Percentiles rank a stretch among this genome's conserved stretches.
Conservation (phyloP, 495 filamentous ascomycete species). For the Cercophora sp. region DNA sequence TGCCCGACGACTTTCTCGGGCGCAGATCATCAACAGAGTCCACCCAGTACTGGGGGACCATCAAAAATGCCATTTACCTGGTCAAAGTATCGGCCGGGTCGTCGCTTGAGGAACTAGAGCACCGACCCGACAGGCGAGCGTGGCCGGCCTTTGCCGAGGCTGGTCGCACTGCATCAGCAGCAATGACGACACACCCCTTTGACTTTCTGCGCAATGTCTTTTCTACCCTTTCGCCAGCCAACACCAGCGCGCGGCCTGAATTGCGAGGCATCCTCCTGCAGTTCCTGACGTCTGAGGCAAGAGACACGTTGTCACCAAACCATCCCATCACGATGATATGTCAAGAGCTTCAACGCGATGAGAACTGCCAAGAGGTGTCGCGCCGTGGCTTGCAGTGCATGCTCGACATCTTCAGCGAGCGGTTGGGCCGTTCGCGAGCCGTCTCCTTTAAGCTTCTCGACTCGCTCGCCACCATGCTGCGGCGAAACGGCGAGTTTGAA, state of each 20-base stretch:
- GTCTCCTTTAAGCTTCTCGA: conserved; percentile 32
- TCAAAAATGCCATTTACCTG: conserved; percentile 31
- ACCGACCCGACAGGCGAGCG: conserved; percentile 19
- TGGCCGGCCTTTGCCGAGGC: conserved; percentile 27
- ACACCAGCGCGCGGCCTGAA: conserved; percentile 28
- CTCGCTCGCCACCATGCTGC: conserved; percentile 30
- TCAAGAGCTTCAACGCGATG: conserved; percentile 23
- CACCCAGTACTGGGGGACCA: conserved; percentile 24
- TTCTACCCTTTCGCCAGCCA: conserved; percentile 27
- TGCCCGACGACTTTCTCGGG: conserved; percentile 28
- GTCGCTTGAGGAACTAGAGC: conserved; percentile 15
- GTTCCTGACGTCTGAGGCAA: conserved; percentile 26
- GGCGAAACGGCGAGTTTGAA: conserved; percentile 28
- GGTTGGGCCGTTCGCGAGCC: conserved; percentile 24
- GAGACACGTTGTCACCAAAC: conserved; percentile 21
- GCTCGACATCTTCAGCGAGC: conserved; percentile 31
- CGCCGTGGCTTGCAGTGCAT: conserved; percentile 30
- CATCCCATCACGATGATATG: conserved; percentile 30
- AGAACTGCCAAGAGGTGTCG: conserved; percentile 30
- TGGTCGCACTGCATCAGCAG: conserved; percentile 21
- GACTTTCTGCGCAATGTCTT: conserved; percentile 33
- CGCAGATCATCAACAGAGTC: conserved; percentile 19
- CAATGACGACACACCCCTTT: conserved; percentile 30
- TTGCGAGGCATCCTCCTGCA: conserved; percentile 26
- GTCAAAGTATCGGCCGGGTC: conserved; percentile 25